phyloP scores from a whole-genome alignment of 2,329 filamentous ascomycete genomes.

The Penicillium expansum region DNA sequence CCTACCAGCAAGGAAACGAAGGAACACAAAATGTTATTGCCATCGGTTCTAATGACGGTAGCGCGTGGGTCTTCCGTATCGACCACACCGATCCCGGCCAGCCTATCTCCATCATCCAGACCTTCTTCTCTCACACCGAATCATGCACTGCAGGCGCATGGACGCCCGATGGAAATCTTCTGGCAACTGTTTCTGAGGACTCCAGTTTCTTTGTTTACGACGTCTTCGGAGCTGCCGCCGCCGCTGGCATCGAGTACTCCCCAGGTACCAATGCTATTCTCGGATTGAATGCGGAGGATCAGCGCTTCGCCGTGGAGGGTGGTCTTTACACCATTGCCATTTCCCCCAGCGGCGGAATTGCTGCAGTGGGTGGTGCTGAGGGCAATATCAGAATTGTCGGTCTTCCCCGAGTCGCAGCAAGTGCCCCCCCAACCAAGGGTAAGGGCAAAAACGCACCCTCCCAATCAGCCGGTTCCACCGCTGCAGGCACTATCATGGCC shows the following conservation, averaged over 20 bases:
- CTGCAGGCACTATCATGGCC: conserved; percentile 73
- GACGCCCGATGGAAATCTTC: conserved; percentile 80
- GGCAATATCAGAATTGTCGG: conserved; percentile 83
- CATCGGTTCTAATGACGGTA: conserved; percentile 83
- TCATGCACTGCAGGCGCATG: conserved; percentile 86
- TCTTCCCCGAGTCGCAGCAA: conserved; percentile 62
- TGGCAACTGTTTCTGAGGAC: conserved; percentile 88
- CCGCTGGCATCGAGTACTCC: conserved; percentile 56
- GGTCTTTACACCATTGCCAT: conserved; percentile 86
- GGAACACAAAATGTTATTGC: conserved; percentile 77
- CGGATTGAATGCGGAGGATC: conserved; percentile 73
- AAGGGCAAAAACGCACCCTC: conserved; percentile 49
- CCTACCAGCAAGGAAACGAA: conserved; percentile 51
- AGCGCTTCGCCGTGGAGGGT: conserved; percentile 87
- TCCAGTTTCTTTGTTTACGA: conserved; percentile 89
- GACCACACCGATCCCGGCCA: conserved; percentile 60
- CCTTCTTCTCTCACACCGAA: conserved; percentile 85
- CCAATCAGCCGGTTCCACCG: conserved; percentile 37
- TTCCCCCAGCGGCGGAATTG: conserved; percentile 73
- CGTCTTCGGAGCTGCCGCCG: conserved; percentile 75
- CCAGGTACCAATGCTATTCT: conserved; percentile 65
- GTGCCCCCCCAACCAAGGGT: conserved; percentile 47
- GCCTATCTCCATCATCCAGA: conserved; percentile 78
- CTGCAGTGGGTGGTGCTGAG: conserved; percentile 82
- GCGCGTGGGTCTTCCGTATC: conserved; percentile 93